phyloP scores from a whole-genome alignment of 345 rosid species.

The Brassica cretica region DNA sequence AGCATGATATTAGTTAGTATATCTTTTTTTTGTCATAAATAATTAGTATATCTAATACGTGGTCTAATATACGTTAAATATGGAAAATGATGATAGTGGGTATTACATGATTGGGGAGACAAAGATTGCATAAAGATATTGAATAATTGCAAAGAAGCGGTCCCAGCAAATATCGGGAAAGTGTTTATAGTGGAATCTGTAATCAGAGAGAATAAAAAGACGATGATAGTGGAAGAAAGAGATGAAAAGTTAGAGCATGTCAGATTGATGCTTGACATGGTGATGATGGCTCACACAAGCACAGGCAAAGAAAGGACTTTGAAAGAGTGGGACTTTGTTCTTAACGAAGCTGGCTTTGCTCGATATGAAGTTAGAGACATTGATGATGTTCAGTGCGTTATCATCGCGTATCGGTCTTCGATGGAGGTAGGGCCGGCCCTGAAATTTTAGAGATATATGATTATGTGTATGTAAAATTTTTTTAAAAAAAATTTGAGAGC shows the following conservation, averaged over 20 bases:
- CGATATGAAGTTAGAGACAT: slow-evolving; percentile 44
- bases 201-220: slow-evolving; percentile 39
- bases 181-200: slow-evolving; percentile 62
- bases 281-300: slow-evolving; percentile 67
- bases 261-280: slow-evolving; percentile 67
- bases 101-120: slow-evolving; percentile 76
- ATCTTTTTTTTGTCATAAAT: no score
- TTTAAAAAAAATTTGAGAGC: no score
- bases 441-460: no score
- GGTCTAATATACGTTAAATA: background rate
- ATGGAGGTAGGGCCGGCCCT: no score
- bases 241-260: slow-evolving; percentile 43
- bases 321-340: slow-evolving; percentile 64
- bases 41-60: background rate
- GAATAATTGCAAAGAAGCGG: slow-evolving; percentile 65
- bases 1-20: background rate
- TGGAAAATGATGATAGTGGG: slow-evolving; percentile 43
- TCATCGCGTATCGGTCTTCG: slow-evolving; percentile 51
- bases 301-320: slow-evolving; percentile 65
- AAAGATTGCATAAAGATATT: slow-evolving; percentile 62
- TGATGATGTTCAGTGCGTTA: slow-evolving; percentile 46
- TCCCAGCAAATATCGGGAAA: slow-evolving; percentile 53
- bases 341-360: slow-evolving; percentile 57
- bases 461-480: no score
- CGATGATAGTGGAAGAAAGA: slow-evolving; percentile 22